Base-by-base conservation (phyloP, 441 rosid species). In the Iberis amara region DNA sequence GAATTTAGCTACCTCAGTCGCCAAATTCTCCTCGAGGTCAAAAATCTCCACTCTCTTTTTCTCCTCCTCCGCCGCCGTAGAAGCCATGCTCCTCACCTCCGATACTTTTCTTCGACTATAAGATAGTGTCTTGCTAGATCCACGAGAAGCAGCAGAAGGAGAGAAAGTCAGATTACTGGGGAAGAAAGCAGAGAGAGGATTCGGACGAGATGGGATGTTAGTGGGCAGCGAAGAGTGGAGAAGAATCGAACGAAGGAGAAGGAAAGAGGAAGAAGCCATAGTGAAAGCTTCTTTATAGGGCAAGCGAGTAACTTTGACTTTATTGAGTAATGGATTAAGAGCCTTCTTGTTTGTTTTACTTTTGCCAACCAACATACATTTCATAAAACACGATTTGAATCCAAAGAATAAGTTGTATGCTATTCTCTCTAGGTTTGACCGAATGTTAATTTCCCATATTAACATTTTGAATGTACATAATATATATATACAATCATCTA, bases 1-100 rank as follows among this genome's bases (percentile, higher is more conserved):
- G 82, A 74, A 78, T 72, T 85, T 79, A 2, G 95, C 95, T 46
- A 91, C 62, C 11, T 85, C 70, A 43, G 62, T 68, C 8, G 94
- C 79, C 11, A 87, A 59, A 57, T 73, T 80, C 64, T 91, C 95
- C 71, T 91, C 82, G 1, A 69, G 23, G 27, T 75, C 91, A n/a
- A 62, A 79, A 26, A 79, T 72, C 52, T 77, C 76, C 1, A 81
- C 82, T 41, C 65, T 72, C 56, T 61, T 69, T 60, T 69, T 64
- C 50, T 65, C 65, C 13, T 61, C 35, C 39, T 10, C 68, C 24
- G 68, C 70, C 3, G 65, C 10, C 32, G 62, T 8, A 42, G 78
- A n/a, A n/a, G n/a, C 57, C 65, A 61, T 61, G 13, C 31, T 61
- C 21, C 12, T 51, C 27, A 13, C 37, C 0, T 42, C 47, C 50